Conservation (phyloP, 164 flowering plant genomes). For the Macadamia tetraphylla region DNA sequence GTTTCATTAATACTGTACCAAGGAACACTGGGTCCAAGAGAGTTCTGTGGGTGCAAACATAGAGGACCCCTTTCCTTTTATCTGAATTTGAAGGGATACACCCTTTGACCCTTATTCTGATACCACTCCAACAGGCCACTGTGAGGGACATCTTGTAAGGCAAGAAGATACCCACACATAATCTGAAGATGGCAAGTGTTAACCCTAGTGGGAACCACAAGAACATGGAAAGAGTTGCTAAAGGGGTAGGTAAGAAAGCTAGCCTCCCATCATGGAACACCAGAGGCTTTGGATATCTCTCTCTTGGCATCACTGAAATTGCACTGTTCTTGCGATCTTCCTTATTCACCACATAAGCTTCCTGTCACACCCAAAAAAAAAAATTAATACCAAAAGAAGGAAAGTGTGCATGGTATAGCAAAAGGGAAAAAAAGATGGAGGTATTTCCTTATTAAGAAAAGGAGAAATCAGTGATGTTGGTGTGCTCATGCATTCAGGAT, state of each 20-base stretch:
- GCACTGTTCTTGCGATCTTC: background rate
- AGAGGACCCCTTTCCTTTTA: background rate
- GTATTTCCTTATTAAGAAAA: too few relatives aligned
- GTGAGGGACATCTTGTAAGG: background rate
- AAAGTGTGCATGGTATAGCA: too few relatives aligned
- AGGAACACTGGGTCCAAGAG: background rate
- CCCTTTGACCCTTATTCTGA: background rate
- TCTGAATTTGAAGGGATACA: background rate
- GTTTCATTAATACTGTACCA: background rate
- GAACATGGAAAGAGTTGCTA: background rate
- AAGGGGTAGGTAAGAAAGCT: background rate
- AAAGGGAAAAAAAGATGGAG: too few relatives aligned
- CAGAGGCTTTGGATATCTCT: background rate
- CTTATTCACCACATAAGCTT: background rate
- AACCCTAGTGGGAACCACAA: background rate
- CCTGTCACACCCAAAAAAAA: background rate
- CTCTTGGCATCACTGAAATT: background rate
- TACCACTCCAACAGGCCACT: background rate
- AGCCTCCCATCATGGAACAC: background rate
- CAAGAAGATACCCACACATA: background rate
- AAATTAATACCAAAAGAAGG: too few relatives aligned
- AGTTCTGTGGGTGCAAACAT: background rate
- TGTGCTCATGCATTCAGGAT: too few relatives aligned
- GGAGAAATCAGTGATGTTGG: too few relatives aligned
- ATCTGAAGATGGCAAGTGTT: background rate